phyloP scores from a whole-genome alignment of 2,329 filamentous ascomycete genomes.

The Sporothrix humicola region DNA sequence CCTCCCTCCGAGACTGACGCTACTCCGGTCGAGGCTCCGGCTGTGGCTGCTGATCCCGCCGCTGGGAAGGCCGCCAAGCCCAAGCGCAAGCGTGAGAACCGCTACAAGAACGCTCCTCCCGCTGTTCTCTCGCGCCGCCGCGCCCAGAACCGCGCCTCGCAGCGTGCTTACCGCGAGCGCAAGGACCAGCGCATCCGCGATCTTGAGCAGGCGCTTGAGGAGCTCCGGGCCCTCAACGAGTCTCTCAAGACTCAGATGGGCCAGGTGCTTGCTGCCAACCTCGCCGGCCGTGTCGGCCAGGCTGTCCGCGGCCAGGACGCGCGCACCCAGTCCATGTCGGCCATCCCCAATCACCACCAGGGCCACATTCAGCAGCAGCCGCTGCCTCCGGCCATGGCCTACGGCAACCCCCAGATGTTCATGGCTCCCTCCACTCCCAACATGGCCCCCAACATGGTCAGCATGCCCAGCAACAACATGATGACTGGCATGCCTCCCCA shows the following conservation, averaged over 20 bases:
- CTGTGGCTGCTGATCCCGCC: neutral
- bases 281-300: too few relatives aligned
- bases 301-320: too few relatives aligned
- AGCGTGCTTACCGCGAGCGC: constrained; percentile 65
- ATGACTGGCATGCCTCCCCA: constrained; percentile 2
- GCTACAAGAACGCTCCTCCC: constrained; percentile 59
- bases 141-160: constrained; percentile 66
- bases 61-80: constrained; percentile 43
- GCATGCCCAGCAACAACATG: neutral
- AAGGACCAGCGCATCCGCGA: constrained; percentile 70
- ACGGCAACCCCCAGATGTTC: neutral
- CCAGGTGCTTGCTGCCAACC: constrained; percentile 44
- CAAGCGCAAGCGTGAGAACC: constrained; percentile 58
- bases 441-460: neutral
- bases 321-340: neutral
- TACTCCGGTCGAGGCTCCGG: neutral
- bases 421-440: neutral
- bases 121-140: constrained; percentile 60
- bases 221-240: constrained; percentile 61
- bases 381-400: neutral
- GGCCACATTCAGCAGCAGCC: neutral
- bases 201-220: constrained; percentile 61
- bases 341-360: neutral
- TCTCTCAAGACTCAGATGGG: constrained; percentile 61
- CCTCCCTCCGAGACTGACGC: too few relatives aligned